Percentiles rank a stretch among this genome's conserved stretches.
Evolutionary conservation across 805 yeast genomes (phyloP).

Genomic region (Saturnispora silvae): DNA sequence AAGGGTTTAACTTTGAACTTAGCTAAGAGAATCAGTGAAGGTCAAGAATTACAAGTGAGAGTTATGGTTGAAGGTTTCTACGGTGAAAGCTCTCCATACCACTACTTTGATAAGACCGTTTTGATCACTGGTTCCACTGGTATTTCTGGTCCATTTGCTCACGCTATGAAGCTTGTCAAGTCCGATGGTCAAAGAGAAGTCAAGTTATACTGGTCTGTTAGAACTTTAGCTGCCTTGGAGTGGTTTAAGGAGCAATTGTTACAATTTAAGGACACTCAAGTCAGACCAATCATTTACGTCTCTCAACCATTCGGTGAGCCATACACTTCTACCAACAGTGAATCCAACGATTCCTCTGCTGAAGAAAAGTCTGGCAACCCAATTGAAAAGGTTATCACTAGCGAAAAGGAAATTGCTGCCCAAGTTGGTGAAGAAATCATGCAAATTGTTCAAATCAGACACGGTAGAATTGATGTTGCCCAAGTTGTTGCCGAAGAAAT

Average conservation of each 20-base stretch:
- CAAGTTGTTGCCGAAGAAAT: slow-evolving; percentile 30
- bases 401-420: slow-evolving; percentile 7
- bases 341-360: neutral
- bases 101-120: slow-evolving; percentile 41
- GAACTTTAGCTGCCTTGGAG: slow-evolving; percentile 38
- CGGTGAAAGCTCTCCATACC: slow-evolving; percentile 44
- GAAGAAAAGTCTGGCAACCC: slow-evolving; percentile 2
- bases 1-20: slow-evolving; percentile 46
- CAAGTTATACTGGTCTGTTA: slow-evolving; percentile 54
- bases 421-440: slow-evolving; percentile 18
- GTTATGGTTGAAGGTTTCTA: slow-evolving; percentile 62
- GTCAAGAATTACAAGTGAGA: slow-evolving; percentile 19
- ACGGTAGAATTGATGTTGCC: slow-evolving; percentile 33
- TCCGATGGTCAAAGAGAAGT: slow-evolving; percentile 25
- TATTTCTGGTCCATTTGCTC: slow-evolving; percentile 46
- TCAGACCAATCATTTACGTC: slow-evolving; percentile 33
- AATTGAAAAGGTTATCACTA: slow-evolving; percentile 3
- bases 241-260: slow-evolving; percentile 39
- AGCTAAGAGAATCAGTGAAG: slow-evolving; percentile 17
- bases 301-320: slow-evolving; percentile 25
- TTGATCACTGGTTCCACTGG: slow-evolving; percentile 71
- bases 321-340: slow-evolving; percentile 5
- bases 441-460: slow-evolving; percentile 31
- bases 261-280: slow-evolving; percentile 24
- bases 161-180: slow-evolving; percentile 27